These are phyloP conservation scores for Pascua guehoae DNA, from an alignment of 1,284 basidiomycete species.

Conservation along the genomic window DNA sequence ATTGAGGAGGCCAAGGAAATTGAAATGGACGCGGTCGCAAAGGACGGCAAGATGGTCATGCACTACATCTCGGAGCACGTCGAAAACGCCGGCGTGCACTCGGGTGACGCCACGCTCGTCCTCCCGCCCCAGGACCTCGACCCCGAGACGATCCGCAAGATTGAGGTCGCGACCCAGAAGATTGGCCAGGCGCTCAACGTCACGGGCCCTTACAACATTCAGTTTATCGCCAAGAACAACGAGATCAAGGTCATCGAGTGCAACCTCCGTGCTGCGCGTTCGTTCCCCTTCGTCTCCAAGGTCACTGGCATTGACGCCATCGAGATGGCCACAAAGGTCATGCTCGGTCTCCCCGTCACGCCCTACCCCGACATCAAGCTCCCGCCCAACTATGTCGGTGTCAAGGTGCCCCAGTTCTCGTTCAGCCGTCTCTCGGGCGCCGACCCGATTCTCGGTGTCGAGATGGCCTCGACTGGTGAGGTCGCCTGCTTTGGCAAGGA, in stretches of 20 bases:
- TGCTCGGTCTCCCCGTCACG: conserved; percentile 85
- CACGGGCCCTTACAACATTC: conserved; percentile 98
- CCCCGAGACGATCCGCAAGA: conserved; percentile 90
- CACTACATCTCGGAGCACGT: conserved; percentile 99
- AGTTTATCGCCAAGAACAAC: conserved; percentile 99
- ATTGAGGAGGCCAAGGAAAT: conserved; percentile 99
- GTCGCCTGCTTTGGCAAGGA: conserved; percentile 97
- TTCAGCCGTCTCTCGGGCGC: conserved; percentile 94
- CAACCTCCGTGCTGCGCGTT: conserved; percentile 94
- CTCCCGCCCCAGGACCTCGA: conserved; percentile 97
- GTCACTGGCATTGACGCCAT: conserved; percentile 97
- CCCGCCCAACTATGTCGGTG: conserved; percentile 89
- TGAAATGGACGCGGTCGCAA: conserved; percentile 98
- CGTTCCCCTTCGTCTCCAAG: conserved; percentile 99
- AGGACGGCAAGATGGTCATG: conserved; percentile 97
- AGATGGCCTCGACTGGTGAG: conserved; percentile 99
- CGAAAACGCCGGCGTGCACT: conserved; percentile 97
- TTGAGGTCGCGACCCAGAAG: conserved; percentile 94
- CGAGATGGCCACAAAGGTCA: conserved; percentile 97
- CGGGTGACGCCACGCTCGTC: conserved; percentile 95
- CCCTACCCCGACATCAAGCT: conserved; percentile 84
- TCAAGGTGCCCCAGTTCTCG: conserved; percentile 98
- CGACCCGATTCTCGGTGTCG: conserved; percentile 96
- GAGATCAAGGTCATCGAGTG: conserved; percentile 99
- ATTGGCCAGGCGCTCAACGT: conserved; percentile 98